Conservation (phyloP, 441 rosid genomes). For the Pelargonium myrrhifolium region DNA sequence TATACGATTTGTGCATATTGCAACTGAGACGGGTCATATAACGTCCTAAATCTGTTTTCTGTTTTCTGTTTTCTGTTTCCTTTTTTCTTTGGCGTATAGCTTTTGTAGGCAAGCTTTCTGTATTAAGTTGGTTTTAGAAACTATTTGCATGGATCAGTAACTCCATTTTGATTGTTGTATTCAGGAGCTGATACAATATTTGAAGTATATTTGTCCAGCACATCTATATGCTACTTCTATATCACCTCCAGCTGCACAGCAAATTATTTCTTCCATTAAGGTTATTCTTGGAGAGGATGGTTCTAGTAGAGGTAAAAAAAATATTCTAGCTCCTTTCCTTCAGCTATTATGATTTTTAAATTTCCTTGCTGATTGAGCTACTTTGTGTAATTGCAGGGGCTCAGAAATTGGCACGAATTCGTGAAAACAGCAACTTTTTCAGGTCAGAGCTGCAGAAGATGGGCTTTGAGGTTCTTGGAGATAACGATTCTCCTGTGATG, state of each 20-base stretch:
- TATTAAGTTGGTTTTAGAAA: neutral
- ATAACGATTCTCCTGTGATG: slow-evolving; percentile 89
- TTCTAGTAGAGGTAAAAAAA: slow-evolving; percentile 51
- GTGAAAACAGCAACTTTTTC: slow-evolving; percentile 86
- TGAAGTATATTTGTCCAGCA: slow-evolving; percentile 69
- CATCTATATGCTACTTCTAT: slow-evolving; percentile 85
- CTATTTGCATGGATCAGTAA: neutral
- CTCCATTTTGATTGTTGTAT: neutral
- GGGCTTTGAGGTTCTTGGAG: slow-evolving; percentile 96
- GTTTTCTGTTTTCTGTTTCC: too few species aligned
- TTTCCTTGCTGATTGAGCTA: neutral
- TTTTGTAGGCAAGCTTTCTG: neutral
- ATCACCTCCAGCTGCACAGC: slow-evolving; percentile 83
- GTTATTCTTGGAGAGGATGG: slow-evolving; percentile 89
- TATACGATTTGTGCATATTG: neutral
- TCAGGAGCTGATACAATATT: slow-evolving; percentile 67
- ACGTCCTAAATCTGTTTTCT: neutral
- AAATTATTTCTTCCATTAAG: slow-evolving; percentile 68
- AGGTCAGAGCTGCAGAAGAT: slow-evolving; percentile 78
- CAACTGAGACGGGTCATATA: neutral
- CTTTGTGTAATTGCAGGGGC: slow-evolving; percentile 45
- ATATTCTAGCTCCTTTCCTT: neutral
- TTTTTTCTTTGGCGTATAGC: neutral
- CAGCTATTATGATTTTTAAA: neutral
- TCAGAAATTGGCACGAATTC: slow-evolving; percentile 71